phyloP scores from a whole-genome alignment of 768 basidiomycete genomes.

The Sutorius australiensis region DNA sequence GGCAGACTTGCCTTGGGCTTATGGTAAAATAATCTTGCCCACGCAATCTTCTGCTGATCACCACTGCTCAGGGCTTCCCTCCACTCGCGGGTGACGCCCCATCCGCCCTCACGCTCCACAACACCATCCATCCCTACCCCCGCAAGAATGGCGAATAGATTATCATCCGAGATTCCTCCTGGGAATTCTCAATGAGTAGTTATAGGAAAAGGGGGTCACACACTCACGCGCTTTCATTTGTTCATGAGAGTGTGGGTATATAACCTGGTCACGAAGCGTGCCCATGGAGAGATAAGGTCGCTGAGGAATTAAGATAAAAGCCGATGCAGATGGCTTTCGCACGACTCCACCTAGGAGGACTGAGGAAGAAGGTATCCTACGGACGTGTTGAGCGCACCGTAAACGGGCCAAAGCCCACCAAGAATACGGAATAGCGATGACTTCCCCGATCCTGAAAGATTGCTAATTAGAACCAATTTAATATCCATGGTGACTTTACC shows the following conservation, averaged over 20 bases:
- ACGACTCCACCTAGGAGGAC: constrained; percentile 60
- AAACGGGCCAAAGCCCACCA: constrained; percentile 93
- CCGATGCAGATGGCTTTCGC: constrained; percentile 79
- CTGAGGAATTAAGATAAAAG: constrained; percentile 95
- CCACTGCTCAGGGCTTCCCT: constrained; percentile 90
- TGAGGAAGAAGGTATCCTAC: not conserved
- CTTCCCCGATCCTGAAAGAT: constrained; percentile 69
- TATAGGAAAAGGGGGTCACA: not conserved
- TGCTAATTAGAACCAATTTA: not conserved
- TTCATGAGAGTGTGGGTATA: constrained; percentile 82
- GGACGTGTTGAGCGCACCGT: constrained; percentile 22
- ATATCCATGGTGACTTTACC: constrained; percentile 41
- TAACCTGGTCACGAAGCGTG: constrained; percentile 93
- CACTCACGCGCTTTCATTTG: constrained; percentile 76
- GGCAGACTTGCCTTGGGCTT: constrained; percentile 66
- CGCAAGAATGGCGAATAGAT: constrained; percentile 67
- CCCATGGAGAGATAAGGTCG: constrained; percentile 93
- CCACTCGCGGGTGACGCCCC: constrained; percentile 90
- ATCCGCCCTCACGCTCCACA: constrained; percentile 94
- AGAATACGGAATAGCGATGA: constrained; percentile 93
- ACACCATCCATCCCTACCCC: constrained; percentile 82
- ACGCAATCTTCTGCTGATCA: constrained; percentile 96
- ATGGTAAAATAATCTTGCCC: constrained; percentile 96
- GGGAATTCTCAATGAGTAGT: constrained; percentile 7
- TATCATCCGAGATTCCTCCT: constrained; percentile 72